Percentiles rank a stretch among this genome's conserved stretches.
Evolutionary conservation across 2,329 filamentous ascomycete species (phyloP).

Genomic region (Aurifilum marmelostoma): DNA sequence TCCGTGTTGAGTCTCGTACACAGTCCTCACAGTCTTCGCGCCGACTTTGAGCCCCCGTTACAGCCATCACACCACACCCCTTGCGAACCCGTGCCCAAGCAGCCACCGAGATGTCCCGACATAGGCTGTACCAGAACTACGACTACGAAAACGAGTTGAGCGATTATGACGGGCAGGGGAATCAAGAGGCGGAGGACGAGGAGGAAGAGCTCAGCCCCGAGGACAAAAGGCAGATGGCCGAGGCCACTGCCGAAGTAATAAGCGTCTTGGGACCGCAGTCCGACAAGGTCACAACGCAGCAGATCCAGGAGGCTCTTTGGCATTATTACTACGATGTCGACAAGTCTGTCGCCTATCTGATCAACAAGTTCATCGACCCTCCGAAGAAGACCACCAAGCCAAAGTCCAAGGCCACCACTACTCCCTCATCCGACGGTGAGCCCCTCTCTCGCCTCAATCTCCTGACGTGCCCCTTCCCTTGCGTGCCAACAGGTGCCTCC

Average conservation of each 20-base stretch:
- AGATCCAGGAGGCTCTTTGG: conserved; percentile 91
- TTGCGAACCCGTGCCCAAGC: neutral
- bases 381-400: conserved; percentile 44
- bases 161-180: conserved; percentile 51
- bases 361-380: conserved; percentile 61
- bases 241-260: conserved; percentile 69
- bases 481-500: conserved; percentile 27
- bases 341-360: conserved; percentile 81
- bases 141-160: conserved; percentile 56
- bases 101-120: conserved; percentile 48
- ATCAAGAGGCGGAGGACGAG: conserved; percentile 50
- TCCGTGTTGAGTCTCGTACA: neutral
- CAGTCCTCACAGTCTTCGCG: neutral
- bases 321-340: conserved; percentile 94
- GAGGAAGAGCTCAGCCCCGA: conserved; percentile 52
- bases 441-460: conserved; percentile 14
- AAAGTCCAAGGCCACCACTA: conserved; percentile 41
- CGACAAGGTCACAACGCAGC: conserved; percentile 58
- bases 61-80: conserved; percentile 1
- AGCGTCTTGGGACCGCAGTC: conserved; percentile 64
- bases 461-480: conserved; percentile 16
- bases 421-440: conserved; percentile 39
- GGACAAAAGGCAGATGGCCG: conserved; percentile 57
- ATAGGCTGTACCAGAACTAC: conserved; percentile 51
- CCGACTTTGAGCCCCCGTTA: neutral